Evolutionary conservation across 805 yeast species (phyloP).

Genomic region (Candida michaelii): DNA sequence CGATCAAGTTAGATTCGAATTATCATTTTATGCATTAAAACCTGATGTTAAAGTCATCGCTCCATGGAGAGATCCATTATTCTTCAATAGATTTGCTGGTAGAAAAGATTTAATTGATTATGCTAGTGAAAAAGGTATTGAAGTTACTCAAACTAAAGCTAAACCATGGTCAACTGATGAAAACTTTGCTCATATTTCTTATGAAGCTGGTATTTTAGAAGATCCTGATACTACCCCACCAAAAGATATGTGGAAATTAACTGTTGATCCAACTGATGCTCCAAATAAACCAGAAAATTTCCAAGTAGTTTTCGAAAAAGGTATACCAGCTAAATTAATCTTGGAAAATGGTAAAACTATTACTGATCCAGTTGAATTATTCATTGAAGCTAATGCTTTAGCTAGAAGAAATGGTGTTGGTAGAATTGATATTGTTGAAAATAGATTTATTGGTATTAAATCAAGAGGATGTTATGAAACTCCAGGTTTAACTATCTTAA

Average conservation of each 20-base stretch:
- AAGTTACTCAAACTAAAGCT: constrained; percentile 95
- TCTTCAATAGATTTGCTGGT: constrained; percentile 95
- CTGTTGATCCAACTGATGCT: constrained; percentile 93
- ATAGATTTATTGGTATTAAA: constrained; percentile 97
- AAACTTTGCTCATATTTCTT: constrained; percentile 97
- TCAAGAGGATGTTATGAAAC: constrained; percentile 99
- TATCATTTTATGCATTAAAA: constrained; percentile 94
- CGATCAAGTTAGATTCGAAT: constrained; percentile 98
- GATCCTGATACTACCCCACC: constrained; percentile 99
- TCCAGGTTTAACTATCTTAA: constrained; percentile 93
- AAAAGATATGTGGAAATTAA: constrained; percentile 99
- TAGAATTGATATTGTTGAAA: constrained; percentile 98
- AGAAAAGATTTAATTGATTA: constrained; percentile 94
- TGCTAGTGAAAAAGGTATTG: constrained; percentile 88
- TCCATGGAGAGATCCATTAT: constrained; percentile 98
- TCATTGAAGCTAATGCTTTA: constrained; percentile 87
- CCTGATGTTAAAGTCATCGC: constrained; percentile 97
- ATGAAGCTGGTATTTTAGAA: constrained; percentile 98
- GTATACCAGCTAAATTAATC: constrained; percentile 80
- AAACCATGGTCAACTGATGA: constrained; percentile 99
- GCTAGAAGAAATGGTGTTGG: constrained; percentile 99
- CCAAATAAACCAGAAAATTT: constrained; percentile 92
- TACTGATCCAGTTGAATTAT: constrained; percentile 88
- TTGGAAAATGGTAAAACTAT: constrained; percentile 61
- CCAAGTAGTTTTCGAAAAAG: constrained; percentile 77